These are phyloP conservation scores for Alternaria longipes DNA, from an alignment of 2,329 filamentous ascomycete genomes.

Conservation along the genomic window DNA sequence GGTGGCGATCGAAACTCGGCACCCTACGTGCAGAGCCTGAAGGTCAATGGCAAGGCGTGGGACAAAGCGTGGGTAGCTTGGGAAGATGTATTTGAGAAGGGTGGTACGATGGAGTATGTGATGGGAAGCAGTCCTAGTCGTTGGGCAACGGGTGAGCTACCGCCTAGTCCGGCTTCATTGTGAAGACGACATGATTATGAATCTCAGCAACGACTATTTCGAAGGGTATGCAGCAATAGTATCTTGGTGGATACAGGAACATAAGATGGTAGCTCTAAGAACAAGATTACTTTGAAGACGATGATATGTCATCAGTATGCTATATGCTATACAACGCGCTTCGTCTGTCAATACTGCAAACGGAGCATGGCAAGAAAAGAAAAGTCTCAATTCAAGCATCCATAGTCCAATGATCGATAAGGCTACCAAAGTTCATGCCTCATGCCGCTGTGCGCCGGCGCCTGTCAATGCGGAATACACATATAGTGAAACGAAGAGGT, in stretches of 20 bases:
- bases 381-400: neutral
- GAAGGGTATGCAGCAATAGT: neutral
- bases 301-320: conserved; percentile 3
- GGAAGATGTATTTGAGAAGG: too few relatives aligned
- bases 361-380: neutral
- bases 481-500: conserved; percentile 1
- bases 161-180: conserved; percentile 65
- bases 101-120: conserved; percentile 55
- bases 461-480: conserved; percentile 3
- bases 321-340: neutral
- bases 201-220: neutral
- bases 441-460: conserved; percentile 6
- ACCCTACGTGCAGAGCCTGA: too few relatives aligned
- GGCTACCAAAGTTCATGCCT: neutral
- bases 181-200: neutral
- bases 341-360: neutral
- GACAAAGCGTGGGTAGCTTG: too few relatives aligned
- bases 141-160: conserved; percentile 69
- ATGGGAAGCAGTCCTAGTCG: conserved; percentile 61
- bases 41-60: too few relatives aligned
- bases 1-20: too few relatives aligned
- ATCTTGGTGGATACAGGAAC: neutral
- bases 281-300: neutral
- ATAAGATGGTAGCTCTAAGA: neutral
- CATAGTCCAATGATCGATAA: neutral